These are phyloP conservation scores for Cladosporium phlei DNA, from an alignment of 2,329 filamentous ascomycete species.

Conservation along the genomic window DNA sequence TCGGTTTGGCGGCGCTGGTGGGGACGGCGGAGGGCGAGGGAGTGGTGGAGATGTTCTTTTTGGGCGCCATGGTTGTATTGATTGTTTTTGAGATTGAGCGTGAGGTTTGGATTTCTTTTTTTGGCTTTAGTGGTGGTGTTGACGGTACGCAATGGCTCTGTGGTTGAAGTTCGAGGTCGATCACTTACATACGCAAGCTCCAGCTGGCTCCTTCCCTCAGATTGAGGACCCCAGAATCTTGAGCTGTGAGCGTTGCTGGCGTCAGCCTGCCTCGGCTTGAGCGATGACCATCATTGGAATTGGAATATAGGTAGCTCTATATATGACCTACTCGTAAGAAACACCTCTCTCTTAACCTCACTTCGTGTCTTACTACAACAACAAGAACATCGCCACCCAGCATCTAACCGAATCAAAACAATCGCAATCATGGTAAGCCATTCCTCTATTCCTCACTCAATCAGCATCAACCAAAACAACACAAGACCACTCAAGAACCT, in stretches of 20 bases:
- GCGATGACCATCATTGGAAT: not conserved
- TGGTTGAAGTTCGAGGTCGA: not conserved
- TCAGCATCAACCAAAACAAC: not conserved
- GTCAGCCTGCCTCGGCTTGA: too few relatives aligned
- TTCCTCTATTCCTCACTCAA: not conserved
- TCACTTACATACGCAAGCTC: constrained; percentile 7
- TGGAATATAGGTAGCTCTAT: too few relatives aligned
- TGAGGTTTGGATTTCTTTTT: too few relatives aligned
- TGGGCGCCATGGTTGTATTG: constrained; percentile 25
- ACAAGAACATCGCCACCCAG: not conserved
- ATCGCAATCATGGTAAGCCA: constrained; percentile 1
- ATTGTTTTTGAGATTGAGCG: not conserved
- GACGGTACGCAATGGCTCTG: not conserved
- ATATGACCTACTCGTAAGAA: too few relatives aligned
- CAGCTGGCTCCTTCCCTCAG: constrained; percentile 10
- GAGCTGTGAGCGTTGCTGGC: too few relatives aligned
- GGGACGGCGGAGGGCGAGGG: constrained; percentile 25
- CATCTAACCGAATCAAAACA: not conserved
- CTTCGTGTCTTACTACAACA: not conserved
- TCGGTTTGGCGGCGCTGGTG: constrained; percentile 21
- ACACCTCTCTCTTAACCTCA: too few relatives aligned
- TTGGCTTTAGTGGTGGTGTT: not conserved
- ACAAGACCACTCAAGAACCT: not conserved
- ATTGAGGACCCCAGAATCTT: too few relatives aligned
- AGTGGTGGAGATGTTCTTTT: constrained; percentile 19